Percentiles rank a stretch among this genome's conserved stretches.
phyloP scores from a whole-genome alignment of 2,329 filamentous ascomycete genomes.

The Penicillium sp. region DNA sequence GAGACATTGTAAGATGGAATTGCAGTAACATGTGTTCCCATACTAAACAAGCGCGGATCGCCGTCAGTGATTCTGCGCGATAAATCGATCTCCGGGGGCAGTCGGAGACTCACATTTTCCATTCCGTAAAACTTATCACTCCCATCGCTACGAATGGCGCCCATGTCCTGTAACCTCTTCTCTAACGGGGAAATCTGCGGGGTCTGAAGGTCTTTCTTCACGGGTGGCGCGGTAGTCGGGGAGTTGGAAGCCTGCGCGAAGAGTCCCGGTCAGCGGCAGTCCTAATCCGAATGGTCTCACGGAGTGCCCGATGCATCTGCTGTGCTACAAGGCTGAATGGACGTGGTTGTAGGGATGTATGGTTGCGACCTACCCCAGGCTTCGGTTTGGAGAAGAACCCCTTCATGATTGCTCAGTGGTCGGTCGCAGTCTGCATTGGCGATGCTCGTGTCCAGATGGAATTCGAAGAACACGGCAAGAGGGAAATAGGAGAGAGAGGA shows the following conservation, averaged over 20 bases:
- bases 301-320: conserved; percentile 11
- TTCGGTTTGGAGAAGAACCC: conserved; percentile 41
- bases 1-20: conserved; percentile 94
- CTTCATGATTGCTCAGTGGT: conserved; percentile 34
- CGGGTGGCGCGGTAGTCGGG: conserved; percentile 44
- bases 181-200: conserved; percentile 58
- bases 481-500: background rate
- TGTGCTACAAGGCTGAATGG: conserved; percentile 16
- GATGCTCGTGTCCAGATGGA: conserved; percentile 4
- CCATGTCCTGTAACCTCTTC: conserved; percentile 77
- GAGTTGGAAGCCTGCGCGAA: conserved; percentile 46
- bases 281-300: conserved; percentile 15
- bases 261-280: conserved; percentile 18
- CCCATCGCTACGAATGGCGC: conserved; percentile 76
- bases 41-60: conserved; percentile 58
- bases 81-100: background rate
- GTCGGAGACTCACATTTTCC: conserved; percentile 77
- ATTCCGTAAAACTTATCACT: conserved; percentile 98
- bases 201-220: conserved; percentile 59
- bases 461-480: background rate
- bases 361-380: conserved; percentile 33
- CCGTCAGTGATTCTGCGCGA: conserved; percentile 18
- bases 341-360: conserved; percentile 11
- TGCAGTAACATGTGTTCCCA: conserved; percentile 98
- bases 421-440: conserved; percentile 29